These are phyloP conservation scores for Chlorella sp. DNA, from an alignment of 139 green algal genomes.

Conservation along the genomic window DNA sequence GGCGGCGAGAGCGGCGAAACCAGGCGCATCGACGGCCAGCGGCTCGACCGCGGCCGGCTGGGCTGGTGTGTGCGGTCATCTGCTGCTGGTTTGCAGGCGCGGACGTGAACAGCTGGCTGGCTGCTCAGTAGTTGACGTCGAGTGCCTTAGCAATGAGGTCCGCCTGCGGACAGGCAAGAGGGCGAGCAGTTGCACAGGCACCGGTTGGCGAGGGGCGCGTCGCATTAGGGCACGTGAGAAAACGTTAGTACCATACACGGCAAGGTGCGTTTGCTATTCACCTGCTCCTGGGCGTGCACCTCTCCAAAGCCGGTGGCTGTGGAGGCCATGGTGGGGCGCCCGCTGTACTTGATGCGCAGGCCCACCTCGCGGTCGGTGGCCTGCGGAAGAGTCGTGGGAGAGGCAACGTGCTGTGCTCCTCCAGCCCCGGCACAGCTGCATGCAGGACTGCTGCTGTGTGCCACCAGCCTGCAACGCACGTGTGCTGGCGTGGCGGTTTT, in stretches of 20 bases:
- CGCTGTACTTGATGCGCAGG: constrained; percentile 71
- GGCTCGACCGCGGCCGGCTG: no score
- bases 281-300: constrained; percentile 87
- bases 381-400: neutral
- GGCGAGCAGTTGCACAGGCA: neutral
- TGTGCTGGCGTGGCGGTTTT: no score
- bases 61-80: no score
- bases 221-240: neutral
- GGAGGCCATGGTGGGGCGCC: constrained; percentile 70
- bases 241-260: neutral
- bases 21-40: no score
- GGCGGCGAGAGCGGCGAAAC: no score
- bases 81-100: no score
- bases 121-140: constrained; percentile 10
- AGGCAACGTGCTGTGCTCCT: neutral
- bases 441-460: neutral
- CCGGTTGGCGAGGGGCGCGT: neutral
- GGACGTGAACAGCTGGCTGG: no score
- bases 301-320: constrained; percentile 88
- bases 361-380: constrained; percentile 28
- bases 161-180: neutral
- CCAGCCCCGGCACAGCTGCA: no score
- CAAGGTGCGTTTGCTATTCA: neutral
- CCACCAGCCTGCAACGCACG: neutral
- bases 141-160: constrained; percentile 39